Conservation (phyloP, 1,284 basidiomycete species). For the Sanghuangporus sanghuang region DNA sequence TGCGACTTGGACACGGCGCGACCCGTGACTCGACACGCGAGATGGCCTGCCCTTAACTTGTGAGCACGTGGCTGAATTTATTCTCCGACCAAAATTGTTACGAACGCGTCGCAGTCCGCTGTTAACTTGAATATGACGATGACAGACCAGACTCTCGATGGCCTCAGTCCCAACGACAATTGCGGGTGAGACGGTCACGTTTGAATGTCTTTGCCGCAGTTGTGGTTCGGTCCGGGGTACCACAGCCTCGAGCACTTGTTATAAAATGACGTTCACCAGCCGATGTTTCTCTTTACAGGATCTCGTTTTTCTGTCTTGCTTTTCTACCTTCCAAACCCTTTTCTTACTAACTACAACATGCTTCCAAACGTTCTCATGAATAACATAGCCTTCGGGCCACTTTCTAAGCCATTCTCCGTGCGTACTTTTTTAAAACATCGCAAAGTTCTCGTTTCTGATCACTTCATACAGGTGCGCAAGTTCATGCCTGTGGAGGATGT, state of each 20-base stretch:
- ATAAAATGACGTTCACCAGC: not conserved
- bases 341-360: not conserved
- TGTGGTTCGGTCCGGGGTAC: not conserved
- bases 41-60: not conserved
- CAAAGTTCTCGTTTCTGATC: not conserved
- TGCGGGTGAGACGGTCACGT: not conserved
- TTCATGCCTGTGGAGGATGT: not conserved
- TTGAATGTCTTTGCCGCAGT: not conserved
- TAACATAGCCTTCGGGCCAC: not conserved
- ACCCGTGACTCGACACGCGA: slow-evolving; percentile 1
- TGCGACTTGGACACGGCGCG: not conserved
- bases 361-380: not conserved
- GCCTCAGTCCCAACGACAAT: not conserved
- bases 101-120: not conserved
- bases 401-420: not conserved
- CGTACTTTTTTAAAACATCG: not conserved
- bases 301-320: not conserved
- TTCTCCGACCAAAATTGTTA: not conserved
- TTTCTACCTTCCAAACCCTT: not conserved
- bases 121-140: not conserved
- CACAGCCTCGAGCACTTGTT: not conserved
- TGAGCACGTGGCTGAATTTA: not conserved
- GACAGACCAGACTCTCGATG: not conserved
- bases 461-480: not conserved
- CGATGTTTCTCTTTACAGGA: not conserved